Evolutionary conservation across 139 green algal species (phyloP).

Genomic region (Gonium pectorale): DNA sequence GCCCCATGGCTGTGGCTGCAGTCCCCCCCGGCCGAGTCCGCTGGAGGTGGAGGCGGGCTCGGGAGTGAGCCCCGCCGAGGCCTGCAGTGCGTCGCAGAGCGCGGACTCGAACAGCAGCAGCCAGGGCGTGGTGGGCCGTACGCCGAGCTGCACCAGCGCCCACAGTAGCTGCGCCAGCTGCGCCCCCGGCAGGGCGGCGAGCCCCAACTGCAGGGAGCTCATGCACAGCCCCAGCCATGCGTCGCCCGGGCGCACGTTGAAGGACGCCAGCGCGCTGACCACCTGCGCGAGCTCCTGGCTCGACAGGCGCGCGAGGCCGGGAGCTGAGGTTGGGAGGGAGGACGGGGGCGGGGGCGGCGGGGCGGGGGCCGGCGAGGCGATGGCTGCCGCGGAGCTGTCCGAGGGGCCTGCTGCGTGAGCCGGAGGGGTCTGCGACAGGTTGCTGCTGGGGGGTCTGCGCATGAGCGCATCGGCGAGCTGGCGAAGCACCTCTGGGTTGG

Average conservation of each 20-base stretch:
- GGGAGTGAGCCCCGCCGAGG: no score
- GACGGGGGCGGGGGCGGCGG: background rate
- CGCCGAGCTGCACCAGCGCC: constrained; percentile 33
- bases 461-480: background rate
- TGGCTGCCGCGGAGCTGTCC: background rate
- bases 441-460: background rate
- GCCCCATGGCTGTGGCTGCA: no score
- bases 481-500: constrained; percentile 15
- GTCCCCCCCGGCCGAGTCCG: no score
- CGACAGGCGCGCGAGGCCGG: background rate
- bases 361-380: background rate
- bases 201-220: constrained; percentile 13
- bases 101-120: constrained; percentile 28
- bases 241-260: constrained; percentile 11
- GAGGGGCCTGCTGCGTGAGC: no score
- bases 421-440: background rate
- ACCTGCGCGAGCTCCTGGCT: background rate
- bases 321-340: background rate
- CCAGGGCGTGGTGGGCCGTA: constrained; percentile 24
- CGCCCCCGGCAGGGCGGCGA: background rate
- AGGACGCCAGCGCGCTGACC: background rate
- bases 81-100: background rate
- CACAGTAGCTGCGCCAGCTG: constrained; percentile 19
- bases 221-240: constrained; percentile 6
- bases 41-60: no score